These are phyloP conservation scores for Annulohypoxylon stygium DNA, from an alignment of 495 filamentous ascomycete genomes.

Conservation along the genomic window DNA sequence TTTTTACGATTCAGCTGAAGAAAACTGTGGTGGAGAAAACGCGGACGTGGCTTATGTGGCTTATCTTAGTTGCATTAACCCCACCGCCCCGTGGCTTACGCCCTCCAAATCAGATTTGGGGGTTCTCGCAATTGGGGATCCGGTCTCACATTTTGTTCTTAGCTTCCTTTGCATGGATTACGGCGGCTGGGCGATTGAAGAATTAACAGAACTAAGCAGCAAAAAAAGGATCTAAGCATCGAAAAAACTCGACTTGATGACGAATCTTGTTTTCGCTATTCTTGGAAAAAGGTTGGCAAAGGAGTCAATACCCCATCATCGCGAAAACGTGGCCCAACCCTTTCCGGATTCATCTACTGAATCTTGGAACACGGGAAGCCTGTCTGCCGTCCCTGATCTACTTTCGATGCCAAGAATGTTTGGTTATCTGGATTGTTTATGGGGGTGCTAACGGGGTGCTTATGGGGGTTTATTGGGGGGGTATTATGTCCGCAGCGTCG, in stretches of 20 bases:
- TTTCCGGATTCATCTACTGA: constrained; percentile 34
- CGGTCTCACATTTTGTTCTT: constrained; percentile 16
- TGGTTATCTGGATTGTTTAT: constrained; percentile 37
- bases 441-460: no score
- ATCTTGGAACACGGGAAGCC: constrained; percentile 40
- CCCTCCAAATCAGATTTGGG: background rate
- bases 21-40: background rate
- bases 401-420: constrained; percentile 48
- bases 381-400: constrained; percentile 45
- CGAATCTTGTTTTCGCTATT: constrained; percentile 5
- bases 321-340: constrained; percentile 3
- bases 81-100: background rate
- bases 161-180: constrained; percentile 5
- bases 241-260: constrained; percentile 10
- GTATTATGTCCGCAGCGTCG: constrained; percentile 30
- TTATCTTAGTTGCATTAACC: background rate
- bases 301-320: constrained; percentile 11
- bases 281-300: constrained; percentile 2
- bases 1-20: background rate
- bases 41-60: constrained; percentile 21
- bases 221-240: constrained; percentile 6
- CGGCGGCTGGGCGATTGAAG: background rate
- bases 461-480: no score
- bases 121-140: background rate
- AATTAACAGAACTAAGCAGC: background rate